These are phyloP conservation scores for Rhodotorula mucilaginosa DNA, from an alignment of 1,284 basidiomycete species.

Conservation along the genomic window DNA sequence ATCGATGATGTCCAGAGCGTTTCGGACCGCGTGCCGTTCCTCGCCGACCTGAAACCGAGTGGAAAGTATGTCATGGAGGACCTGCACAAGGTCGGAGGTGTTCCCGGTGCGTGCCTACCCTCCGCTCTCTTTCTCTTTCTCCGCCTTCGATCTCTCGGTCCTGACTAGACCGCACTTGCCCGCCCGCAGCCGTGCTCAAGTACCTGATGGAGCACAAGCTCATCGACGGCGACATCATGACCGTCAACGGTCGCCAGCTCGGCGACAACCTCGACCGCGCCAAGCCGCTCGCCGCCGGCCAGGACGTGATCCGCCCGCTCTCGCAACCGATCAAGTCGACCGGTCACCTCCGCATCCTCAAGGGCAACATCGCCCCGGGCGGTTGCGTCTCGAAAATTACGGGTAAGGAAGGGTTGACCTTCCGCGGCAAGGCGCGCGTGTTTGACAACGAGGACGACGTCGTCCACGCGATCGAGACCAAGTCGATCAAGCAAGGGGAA, in stretches of 20 bases:
- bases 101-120: slow-evolving; percentile 63
- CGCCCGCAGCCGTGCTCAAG: slow-evolving; percentile 65
- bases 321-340: slow-evolving; percentile 81
- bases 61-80: slow-evolving; percentile 90
- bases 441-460: slow-evolving; percentile 80
- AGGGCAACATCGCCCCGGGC: slow-evolving; percentile 85
- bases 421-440: slow-evolving; percentile 78
- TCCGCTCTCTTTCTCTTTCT: too few relatives aligned
- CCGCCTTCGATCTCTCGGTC: not conserved
- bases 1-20: slow-evolving; percentile 84
- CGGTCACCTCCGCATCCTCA: slow-evolving; percentile 83
- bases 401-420: slow-evolving; percentile 86
- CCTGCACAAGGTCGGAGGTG: slow-evolving; percentile 81
- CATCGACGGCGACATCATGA: slow-evolving; percentile 80
- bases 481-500: slow-evolving; percentile 81
- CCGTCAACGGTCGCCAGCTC: slow-evolving; percentile 80
- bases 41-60: slow-evolving; percentile 85
- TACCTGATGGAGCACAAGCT: slow-evolving; percentile 77
- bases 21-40: slow-evolving; percentile 78
- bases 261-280: slow-evolving; percentile 83
- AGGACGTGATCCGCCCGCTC: slow-evolving; percentile 80
- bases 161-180: slow-evolving; percentile 58
- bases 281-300: slow-evolving; percentile 67
- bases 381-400: slow-evolving; percentile 94
- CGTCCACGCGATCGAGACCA: slow-evolving; percentile 75